These are phyloP conservation scores for Daldinia bambusicola DNA, from an alignment of 495 filamentous ascomycete genomes.

Conservation along the genomic window DNA sequence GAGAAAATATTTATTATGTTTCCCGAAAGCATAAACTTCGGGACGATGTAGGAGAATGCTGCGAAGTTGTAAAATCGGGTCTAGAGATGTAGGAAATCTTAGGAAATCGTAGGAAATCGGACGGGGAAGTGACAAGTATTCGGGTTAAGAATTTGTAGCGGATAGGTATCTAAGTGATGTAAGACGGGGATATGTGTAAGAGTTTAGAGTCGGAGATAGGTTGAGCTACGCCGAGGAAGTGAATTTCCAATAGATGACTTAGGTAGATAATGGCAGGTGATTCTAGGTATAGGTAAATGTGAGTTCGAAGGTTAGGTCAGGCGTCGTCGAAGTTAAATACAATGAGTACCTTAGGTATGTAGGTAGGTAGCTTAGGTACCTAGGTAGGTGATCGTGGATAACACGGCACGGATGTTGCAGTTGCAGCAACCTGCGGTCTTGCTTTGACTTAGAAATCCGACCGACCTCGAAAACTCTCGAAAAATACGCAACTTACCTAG, in stretches of 20 bases:
- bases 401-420: slow-evolving; percentile 11
- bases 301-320: neutral
- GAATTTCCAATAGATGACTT: neutral
- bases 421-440: slow-evolving; percentile 21
- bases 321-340: neutral
- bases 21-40: slow-evolving; percentile 4
- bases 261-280: neutral
- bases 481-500: neutral
- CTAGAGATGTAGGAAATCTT: no score
- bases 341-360: no score
- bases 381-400: slow-evolving; percentile 4
- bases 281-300: neutral
- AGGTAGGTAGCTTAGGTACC: no score
- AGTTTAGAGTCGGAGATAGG: neutral
- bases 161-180: neutral
- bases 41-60: slow-evolving; percentile 5
- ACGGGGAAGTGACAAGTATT: neutral
- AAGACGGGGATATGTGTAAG: neutral
- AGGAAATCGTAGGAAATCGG: slow-evolving; percentile 12
- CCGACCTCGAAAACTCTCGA: slow-evolving; percentile 12
- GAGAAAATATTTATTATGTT: neutral
- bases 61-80: neutral
- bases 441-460: slow-evolving; percentile 2
- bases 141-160: slow-evolving; percentile 3
- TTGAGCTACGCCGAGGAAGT: slow-evolving; percentile 2